A percentile compares a stretch with the other conserved stretches of the same genome.
Conservation (phyloP, 2,329 filamentous ascomycete genomes). For the Ophiostoma sp. region DNA sequence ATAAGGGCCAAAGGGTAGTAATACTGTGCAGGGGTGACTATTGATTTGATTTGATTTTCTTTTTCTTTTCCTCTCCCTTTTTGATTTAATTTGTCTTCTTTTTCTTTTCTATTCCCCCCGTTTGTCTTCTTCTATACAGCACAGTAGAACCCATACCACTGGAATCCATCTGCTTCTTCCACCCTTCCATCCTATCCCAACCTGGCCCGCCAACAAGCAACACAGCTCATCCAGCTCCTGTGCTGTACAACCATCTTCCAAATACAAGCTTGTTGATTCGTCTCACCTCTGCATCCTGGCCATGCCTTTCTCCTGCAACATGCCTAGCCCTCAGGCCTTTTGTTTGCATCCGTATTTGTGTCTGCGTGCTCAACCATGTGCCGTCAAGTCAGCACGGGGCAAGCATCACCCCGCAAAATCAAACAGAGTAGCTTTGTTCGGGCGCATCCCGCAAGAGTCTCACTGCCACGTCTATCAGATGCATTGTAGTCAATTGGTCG, state of each 20-base stretch:
- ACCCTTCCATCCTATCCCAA: neutral
- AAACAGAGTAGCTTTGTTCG: neutral
- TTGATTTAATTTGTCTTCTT: neutral
- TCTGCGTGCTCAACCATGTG: neutral
- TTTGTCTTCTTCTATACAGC: no score
- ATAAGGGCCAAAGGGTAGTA: neutral
- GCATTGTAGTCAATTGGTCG: neutral
- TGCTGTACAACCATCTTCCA: neutral
- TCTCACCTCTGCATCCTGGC: neutral
- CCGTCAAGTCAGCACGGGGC: neutral
- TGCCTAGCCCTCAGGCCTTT: neutral
- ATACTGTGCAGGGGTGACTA: neutral
- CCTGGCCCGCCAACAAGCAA: neutral
- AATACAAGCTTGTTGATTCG: neutral
- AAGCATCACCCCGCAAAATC: neutral
- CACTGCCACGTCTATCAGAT: neutral
- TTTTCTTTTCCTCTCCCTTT: neutral
- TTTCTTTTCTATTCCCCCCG: neutral
- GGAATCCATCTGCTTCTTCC: no score
- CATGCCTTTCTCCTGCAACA: neutral
- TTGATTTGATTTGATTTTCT: neutral
- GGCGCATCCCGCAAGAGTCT: neutral
- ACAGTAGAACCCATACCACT: no score
- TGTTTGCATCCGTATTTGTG: neutral
- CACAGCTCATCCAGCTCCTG: neutral